Percentiles rank a stretch among this genome's conserved stretches.
These are phyloP conservation scores for Peronospora belbahrii DNA, from an alignment of 352 stramenopile genomes.

Conservation along the genomic window DNA sequence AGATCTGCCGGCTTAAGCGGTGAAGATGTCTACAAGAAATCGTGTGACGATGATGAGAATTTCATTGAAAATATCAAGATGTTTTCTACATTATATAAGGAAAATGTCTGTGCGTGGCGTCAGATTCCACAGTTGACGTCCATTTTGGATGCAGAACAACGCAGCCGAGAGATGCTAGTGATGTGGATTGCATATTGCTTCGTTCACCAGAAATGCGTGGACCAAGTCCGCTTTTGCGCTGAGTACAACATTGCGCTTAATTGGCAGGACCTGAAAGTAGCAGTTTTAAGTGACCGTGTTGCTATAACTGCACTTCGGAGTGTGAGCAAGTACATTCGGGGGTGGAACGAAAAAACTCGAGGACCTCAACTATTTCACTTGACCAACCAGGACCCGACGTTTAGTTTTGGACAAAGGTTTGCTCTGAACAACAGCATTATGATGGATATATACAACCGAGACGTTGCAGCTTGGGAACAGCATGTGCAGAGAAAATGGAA, in stretches of 20 bases:
- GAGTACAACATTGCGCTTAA: slow-evolving; percentile 35
- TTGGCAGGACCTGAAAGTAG: slow-evolving; percentile 29
- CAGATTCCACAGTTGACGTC: slow-evolving; percentile 6
- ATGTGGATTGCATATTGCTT: slow-evolving; percentile 40
- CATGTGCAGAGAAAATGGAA: slow-evolving; percentile 12
- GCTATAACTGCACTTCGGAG: slow-evolving; percentile 25
- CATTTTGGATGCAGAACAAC: slow-evolving; percentile 26
- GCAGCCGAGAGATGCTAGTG: slow-evolving; percentile 32
- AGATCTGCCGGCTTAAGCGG: neutral
- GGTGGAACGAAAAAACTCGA: slow-evolving; percentile 14
- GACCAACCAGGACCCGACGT: slow-evolving; percentile 27
- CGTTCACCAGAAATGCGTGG: slow-evolving; percentile 21
- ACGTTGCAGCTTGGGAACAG: slow-evolving; percentile 10
- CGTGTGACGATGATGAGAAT: neutral
- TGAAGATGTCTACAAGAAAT: neutral
- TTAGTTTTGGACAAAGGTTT: slow-evolving; percentile 28
- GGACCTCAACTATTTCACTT: slow-evolving; percentile 30
- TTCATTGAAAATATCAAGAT: slow-evolving; percentile 3
- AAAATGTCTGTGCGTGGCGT: slow-evolving; percentile 5
- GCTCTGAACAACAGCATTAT: slow-evolving; percentile 9
- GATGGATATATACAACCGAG: slow-evolving; percentile 3
- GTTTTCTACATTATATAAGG: slow-evolving; percentile 14
- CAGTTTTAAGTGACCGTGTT: slow-evolving; percentile 24
- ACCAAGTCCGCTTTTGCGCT: slow-evolving; percentile 3
- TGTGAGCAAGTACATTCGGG: slow-evolving; percentile 34